Percentiles rank a stretch among this genome's conserved stretches.
phyloP scores from a whole-genome alignment of 2,329 filamentous ascomycete species.

The Knoxdaviesia proteae region DNA sequence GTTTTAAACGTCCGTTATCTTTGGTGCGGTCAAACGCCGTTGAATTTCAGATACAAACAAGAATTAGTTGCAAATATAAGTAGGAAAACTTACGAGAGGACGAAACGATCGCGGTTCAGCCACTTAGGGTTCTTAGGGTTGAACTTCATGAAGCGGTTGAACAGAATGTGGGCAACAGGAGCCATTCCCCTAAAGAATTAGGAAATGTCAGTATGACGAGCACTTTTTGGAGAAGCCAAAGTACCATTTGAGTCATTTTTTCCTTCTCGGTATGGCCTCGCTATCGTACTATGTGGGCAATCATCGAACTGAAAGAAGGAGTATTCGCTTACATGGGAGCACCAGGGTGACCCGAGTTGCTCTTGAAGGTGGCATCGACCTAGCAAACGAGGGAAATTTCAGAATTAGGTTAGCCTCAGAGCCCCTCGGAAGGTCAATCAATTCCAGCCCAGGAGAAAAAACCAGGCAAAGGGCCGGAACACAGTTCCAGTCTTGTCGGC shows the following conservation, averaged over 20 bases:
- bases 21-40: neutral
- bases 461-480: no score
- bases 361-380: conserved; percentile 92
- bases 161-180: conserved; percentile 87
- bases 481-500: no score
- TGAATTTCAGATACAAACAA: neutral
- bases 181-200: conserved; percentile 52
- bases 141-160: conserved; percentile 98
- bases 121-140: conserved; percentile 98
- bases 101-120: conserved; percentile 94
- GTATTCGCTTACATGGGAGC: conserved; percentile 59
- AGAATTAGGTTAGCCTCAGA: no score
- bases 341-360: conserved; percentile 96
- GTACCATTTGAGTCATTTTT: neutral
- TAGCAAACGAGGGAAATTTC: conserved; percentile 17
- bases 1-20: neutral
- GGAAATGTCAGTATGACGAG: conserved; percentile 11
- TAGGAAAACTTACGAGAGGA: conserved; percentile 71
- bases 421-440: no score
- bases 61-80: no score
- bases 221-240: neutral
- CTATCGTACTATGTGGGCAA: no score
- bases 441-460: no score
- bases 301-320: neutral
- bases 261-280: no score